phyloP scores from a whole-genome alignment of 768 basidiomycete species.

The Artomyces pyxidatus region DNA sequence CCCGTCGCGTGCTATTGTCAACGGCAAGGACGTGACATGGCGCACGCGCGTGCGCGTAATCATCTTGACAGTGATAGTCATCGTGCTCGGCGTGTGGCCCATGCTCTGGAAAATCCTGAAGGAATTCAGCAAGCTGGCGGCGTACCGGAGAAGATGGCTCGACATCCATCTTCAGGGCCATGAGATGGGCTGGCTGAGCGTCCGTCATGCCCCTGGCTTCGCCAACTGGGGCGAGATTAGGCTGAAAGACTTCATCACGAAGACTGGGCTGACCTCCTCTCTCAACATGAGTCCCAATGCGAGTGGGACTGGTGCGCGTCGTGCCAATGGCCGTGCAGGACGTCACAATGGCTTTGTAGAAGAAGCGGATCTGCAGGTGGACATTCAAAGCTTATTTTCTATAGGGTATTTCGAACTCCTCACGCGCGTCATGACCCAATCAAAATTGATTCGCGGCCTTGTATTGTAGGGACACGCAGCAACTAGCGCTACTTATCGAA shows the following conservation, averaged over 20 bases:
- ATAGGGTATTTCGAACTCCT: slow-evolving; percentile 44
- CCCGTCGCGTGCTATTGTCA: slow-evolving; percentile 28
- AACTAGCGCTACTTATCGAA: slow-evolving; percentile 59
- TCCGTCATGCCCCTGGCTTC: slow-evolving; percentile 55
- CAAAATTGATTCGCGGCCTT: too few relatives aligned
- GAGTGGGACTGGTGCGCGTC: slow-evolving; percentile 15
- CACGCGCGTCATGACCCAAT: background rate
- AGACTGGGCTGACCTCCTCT: slow-evolving; percentile 55
- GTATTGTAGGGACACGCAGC: slow-evolving; percentile 55
- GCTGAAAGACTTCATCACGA: slow-evolving; percentile 60
- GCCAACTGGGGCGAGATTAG: slow-evolving; percentile 66
- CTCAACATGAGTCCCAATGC: slow-evolving; percentile 30
- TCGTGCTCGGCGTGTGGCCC: slow-evolving; percentile 57
- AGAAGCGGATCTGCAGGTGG: slow-evolving; percentile 44
- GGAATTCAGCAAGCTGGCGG: slow-evolving; percentile 52
- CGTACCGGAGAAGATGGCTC: slow-evolving; percentile 52
- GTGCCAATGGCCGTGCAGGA: background rate
- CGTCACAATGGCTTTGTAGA: slow-evolving; percentile 23
- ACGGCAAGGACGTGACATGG: slow-evolving; percentile 29
- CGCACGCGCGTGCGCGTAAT: slow-evolving; percentile 58
- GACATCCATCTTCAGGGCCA: slow-evolving; percentile 55
- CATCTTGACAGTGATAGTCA: slow-evolving; percentile 51
- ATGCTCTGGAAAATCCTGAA: slow-evolving; percentile 54
- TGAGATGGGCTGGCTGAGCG: slow-evolving; percentile 73
- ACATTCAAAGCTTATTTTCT: slow-evolving; percentile 66